phyloP scores from a whole-genome alignment of 345 rosid species.

The Kernera saxatilis region DNA sequence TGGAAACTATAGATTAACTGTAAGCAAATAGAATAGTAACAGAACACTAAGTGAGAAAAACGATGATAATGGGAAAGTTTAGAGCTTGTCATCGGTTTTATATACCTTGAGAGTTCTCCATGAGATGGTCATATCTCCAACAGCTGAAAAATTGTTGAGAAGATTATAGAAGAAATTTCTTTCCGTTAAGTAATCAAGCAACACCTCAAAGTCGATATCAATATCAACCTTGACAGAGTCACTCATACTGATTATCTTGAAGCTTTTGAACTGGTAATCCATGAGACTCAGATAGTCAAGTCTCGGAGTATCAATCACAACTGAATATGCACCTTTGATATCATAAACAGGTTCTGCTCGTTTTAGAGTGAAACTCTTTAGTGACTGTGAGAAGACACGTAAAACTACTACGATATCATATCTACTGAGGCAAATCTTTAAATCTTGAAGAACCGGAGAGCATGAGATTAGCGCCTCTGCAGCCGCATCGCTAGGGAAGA shows the following conservation, averaged over 20 bases:
- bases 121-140: conserved; percentile 7
- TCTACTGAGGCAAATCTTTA: not conserved
- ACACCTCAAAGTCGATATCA: not conserved
- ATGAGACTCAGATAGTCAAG: not conserved
- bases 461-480: not conserved
- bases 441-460: conserved; percentile 2
- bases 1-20: not conserved
- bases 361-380: not conserved
- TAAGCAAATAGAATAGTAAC: not conserved
- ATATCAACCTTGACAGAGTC: conserved; percentile 1
- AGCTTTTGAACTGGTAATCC: not conserved
- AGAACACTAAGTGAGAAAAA: not conserved
- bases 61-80: not conserved
- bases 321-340: not conserved
- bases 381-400: not conserved
- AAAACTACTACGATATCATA: not conserved
- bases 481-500: not conserved
- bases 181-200: not conserved
- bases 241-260: not conserved
- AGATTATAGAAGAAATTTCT: not conserved
- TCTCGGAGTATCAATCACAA: not conserved
- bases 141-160: not conserved
- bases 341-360: not conserved
- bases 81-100: not conserved
- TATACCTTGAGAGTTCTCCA: not conserved